phyloP scores from a whole-genome alignment of 2,329 filamentous ascomycete species.

The Cytospora chrysosperma region DNA sequence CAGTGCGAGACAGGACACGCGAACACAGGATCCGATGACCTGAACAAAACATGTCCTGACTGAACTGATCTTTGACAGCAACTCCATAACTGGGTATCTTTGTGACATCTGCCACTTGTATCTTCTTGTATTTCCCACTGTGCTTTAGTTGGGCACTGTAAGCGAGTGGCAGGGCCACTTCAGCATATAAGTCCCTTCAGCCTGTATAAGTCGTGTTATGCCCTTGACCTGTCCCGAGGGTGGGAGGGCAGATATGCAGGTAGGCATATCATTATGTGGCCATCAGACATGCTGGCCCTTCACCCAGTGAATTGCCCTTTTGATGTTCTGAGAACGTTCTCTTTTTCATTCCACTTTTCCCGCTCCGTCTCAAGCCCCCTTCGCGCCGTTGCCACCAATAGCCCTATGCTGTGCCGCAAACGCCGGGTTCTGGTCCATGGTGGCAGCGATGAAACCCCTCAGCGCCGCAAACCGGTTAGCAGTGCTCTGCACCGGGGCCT shows the following conservation, averaged over 20 bases:
- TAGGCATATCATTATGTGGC: not conserved
- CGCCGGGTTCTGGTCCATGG: conserved; percentile 84
- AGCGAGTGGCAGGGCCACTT: not conserved
- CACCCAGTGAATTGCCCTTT: not conserved
- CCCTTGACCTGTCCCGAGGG: not conserved
- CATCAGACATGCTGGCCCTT: not conserved
- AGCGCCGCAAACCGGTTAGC: conserved; percentile 75
- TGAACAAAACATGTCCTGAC: not conserved
- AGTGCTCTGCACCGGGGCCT: conserved; percentile 30
- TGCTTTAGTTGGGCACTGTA: not conserved
- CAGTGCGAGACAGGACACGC: not conserved
- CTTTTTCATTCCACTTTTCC: not conserved
- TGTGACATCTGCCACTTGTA: not conserved
- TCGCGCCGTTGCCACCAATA: conserved; percentile 1
- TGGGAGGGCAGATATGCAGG: not conserved
- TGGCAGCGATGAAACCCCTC: conserved; percentile 78
- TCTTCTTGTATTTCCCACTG: too few relatives aligned
- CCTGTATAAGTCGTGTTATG: not conserved
- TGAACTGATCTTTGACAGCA: not conserved
- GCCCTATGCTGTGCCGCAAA: conserved; percentile 47
- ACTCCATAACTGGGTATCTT: not conserved
- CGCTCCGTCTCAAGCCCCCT: not conserved
- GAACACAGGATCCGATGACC: not conserved
- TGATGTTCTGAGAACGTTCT: not conserved
- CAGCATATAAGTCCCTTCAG: not conserved